Percentiles rank a stretch among this genome's conserved stretches.
These are phyloP conservation scores for Eimeria tenella DNA, from an alignment of 169 alveolate species.

Conservation along the genomic window DNA sequence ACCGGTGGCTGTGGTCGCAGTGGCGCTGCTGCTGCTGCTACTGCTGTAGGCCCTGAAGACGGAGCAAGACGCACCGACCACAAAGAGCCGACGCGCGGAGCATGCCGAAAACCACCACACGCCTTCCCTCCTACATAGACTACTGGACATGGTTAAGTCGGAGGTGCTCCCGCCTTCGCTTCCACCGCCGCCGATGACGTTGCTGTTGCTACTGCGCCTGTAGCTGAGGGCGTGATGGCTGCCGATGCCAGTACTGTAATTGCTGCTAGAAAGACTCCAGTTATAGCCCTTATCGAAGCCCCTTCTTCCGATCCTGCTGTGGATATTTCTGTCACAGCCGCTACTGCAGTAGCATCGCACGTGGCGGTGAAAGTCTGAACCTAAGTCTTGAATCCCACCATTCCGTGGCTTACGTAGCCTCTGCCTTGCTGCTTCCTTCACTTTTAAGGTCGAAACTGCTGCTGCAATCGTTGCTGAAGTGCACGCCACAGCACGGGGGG, in stretches of 20 bases:
- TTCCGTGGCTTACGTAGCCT: too few relatives aligned
- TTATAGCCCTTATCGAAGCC: not conserved
- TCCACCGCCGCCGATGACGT: not conserved
- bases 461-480: too few relatives aligned
- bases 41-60: not conserved
- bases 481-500: not conserved
- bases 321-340: too few relatives aligned
- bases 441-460: too few relatives aligned
- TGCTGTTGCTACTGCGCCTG: constrained; percentile 6
- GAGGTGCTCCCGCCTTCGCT: too few relatives aligned
- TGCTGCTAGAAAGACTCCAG: not conserved
- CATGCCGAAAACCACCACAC: not conserved
- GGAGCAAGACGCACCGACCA: not conserved
- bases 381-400: too few relatives aligned
- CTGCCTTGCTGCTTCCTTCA: too few relatives aligned
- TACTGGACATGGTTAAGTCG: too few relatives aligned
- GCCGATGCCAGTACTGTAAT: not conserved
- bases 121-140: too few relatives aligned
- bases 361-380: too few relatives aligned
- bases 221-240: not conserved
- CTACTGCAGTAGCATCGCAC: too few relatives aligned
- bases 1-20: not conserved
- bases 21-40: constrained; percentile 34
- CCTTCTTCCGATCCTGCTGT: not conserved
- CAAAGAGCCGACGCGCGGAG: not conserved